These are phyloP conservation scores for Trypanosoma boissoni DNA, from an alignment of 208 protist genomes.

Conservation along the genomic window DNA sequence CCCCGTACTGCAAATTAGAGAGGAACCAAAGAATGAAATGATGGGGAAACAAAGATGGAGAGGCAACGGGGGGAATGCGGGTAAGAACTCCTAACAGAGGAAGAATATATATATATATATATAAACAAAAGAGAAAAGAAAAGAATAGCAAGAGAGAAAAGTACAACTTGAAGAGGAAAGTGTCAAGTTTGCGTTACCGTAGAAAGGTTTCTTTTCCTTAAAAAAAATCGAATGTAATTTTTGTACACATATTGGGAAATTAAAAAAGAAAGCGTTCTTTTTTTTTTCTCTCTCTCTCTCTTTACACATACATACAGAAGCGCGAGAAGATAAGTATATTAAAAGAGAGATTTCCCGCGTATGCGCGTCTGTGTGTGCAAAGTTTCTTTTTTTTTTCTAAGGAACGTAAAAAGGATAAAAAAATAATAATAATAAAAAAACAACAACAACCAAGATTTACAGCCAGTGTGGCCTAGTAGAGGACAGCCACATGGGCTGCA, in stretches of 20 bases:
- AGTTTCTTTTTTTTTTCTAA: neutral
- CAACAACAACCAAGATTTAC: no score
- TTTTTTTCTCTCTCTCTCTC: neutral
- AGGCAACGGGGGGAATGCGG: neutral
- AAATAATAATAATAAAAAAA: no score
- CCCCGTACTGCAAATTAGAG: no score
- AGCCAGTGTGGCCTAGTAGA: no score
- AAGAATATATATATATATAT: constrained; percentile 5
- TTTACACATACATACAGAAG: neutral
- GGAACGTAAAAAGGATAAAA: no score
- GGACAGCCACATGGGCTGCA: no score
- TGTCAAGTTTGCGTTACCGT: neutral
- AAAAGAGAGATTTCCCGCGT: neutral
- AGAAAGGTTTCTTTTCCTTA: constrained; percentile 1
- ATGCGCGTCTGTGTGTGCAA: neutral
- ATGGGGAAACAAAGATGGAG: neutral
- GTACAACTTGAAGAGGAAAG: neutral
- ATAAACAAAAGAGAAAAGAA: neutral
- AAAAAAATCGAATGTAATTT: constrained; percentile 7
- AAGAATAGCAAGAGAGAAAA: neutral
- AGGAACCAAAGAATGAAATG: neutral
- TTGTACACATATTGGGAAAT: no score
- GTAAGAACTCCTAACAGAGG: neutral
- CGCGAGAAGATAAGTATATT: neutral
- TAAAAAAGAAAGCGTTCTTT: neutral